Percentiles rank a stretch among this genome's conserved stretches.
Evolutionary conservation across 2,329 filamentous ascomycete genomes (phyloP).

Genomic region (Sodiomyces alkalinus): DNA sequence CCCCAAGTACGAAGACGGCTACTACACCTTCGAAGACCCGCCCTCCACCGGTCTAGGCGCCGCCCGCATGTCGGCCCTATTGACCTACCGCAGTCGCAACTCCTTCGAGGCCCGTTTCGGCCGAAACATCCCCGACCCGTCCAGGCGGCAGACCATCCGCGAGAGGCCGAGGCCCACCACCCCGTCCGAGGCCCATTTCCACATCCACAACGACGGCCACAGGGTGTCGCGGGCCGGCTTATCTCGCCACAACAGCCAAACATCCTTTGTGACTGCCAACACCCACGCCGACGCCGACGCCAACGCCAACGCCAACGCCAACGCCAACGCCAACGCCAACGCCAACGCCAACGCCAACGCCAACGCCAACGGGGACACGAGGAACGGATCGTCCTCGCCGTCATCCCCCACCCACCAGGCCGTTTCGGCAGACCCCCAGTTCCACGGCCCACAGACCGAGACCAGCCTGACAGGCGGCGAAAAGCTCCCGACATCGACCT

Average conservation of each 20-base stretch:
- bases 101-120: constrained; percentile 95
- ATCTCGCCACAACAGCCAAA: constrained; percentile 31
- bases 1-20: constrained; percentile 95
- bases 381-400: constrained; percentile 10
- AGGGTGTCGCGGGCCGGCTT: constrained; percentile 38
- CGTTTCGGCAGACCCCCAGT: constrained; percentile 47
- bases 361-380: constrained; percentile 14
- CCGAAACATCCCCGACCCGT: constrained; percentile 77
- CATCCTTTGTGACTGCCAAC: background rate
- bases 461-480: constrained; percentile 33
- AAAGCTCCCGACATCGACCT: constrained; percentile 49
- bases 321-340: constrained; percentile 7
- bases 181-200: constrained; percentile 58
- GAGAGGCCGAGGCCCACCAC: constrained; percentile 44
- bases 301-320: constrained; percentile 9
- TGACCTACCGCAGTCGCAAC: constrained; percentile 92
- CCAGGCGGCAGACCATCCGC: constrained; percentile 70
- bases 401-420: constrained; percentile 11
- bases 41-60: constrained; percentile 78
- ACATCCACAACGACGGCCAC: constrained; percentile 74
- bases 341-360: constrained; percentile 11
- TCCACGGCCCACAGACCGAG: constrained; percentile 43
- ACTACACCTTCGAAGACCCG: constrained; percentile 78
- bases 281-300: background rate
- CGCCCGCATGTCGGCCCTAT: constrained; percentile 87